Conservation (phyloP, 2,329 filamentous ascomycete genomes). For the Colletotrichum chrysophilum region DNA sequence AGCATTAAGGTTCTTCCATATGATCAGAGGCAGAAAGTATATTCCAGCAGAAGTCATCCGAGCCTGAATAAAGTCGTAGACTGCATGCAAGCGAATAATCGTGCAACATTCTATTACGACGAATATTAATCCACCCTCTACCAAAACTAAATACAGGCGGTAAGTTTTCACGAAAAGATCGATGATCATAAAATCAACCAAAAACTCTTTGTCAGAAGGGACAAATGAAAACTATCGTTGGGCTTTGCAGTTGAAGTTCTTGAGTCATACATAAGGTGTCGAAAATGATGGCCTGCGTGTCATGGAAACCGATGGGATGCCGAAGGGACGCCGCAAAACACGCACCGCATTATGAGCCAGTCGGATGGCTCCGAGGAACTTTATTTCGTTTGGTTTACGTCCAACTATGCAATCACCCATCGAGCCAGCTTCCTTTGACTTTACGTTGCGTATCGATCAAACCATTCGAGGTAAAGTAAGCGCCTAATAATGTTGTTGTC, state of each 20-base stretch:
- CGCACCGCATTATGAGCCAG: accelerated
- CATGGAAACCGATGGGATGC: background rate
- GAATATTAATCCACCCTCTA: background rate
- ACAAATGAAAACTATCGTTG: background rate
- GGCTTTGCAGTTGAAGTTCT: background rate
- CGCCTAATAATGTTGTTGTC: background rate
- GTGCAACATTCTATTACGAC: background rate
- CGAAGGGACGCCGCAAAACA: background rate
- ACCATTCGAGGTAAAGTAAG: background rate
- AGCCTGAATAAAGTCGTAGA: background rate
- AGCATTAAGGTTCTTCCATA: background rate
- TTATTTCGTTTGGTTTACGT: background rate
- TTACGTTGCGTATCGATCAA: background rate
- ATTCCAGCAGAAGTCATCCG: background rate
- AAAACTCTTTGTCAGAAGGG: background rate
- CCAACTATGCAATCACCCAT: background rate
- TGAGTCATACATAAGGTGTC: background rate
- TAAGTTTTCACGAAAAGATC: background rate
- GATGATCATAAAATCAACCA: background rate
- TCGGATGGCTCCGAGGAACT: background rate
- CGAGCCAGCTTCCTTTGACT: background rate
- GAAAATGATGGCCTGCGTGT: background rate
- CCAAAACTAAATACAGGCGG: background rate
- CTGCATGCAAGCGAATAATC: background rate
- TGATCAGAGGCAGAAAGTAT: background rate